Base-by-base conservation (phyloP, 2,329 filamentous ascomycete genomes). In the Penicillium sp. region DNA sequence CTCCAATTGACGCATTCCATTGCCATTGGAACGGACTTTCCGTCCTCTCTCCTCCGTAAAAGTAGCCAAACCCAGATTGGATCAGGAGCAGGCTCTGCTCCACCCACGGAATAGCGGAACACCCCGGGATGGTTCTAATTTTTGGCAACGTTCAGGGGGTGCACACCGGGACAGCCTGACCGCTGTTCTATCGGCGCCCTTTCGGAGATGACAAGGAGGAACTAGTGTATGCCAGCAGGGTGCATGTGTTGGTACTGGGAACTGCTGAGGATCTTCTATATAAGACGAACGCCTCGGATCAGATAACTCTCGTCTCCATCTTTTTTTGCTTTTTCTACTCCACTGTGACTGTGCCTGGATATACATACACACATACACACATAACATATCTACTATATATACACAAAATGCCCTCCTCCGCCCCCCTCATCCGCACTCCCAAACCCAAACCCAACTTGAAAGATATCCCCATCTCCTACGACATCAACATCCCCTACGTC, bases 401-500 rank as follows among this genome's bases (percentile, higher is more conserved):
- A 34, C 6, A 7, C 45, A 65, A 48, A 43, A 71, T 72, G 70
- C 69, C 70, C 16, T 70, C 70, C 23, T 65, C 70, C 16, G 68
- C 69, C 31, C 69, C 69, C 51, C 57, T 69, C 50, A 63, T 39
- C 61, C 65, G 59, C 61, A 68, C 61, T 40, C 61, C 66, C 43
- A 63, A 67, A 42, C 59, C 67, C 26, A 66, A 73, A 34, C n/a
- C n/a, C n/a, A n/a, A n/a, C n/a, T n/a, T n/a, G n/a, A n/a, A n/a
- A n/a, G n/a, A n/a, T n/a, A 59, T 60, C 48, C 72, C 73, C 23
- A 73, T 75, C 52, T 75, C 68, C 49, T 79, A 79, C 59, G 77
- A 79, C 61, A 79, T 79, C 67, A 79, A 79, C 63, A 72, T 79
- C 45, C 77, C 77, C 43, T 79, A 86, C 53, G 71, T 73, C 47